These are phyloP conservation scores for Neostapfia colusana DNA, from an alignment of 176 grass and related monocot species.

Conservation along the genomic window DNA sequence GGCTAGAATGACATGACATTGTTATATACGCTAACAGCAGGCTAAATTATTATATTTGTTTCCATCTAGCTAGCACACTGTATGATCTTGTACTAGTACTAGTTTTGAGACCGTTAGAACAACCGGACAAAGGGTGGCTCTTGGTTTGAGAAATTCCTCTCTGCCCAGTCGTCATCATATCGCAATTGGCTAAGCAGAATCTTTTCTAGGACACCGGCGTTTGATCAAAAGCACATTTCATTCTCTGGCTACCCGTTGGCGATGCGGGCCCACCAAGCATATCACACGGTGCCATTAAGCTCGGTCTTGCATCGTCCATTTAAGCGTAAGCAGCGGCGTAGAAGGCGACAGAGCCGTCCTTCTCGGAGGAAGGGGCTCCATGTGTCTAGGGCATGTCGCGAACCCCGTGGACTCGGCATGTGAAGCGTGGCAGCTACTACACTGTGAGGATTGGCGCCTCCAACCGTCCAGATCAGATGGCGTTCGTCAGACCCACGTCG, in stretches of 20 bases:
- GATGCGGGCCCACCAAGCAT: neutral
- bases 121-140: constrained; percentile 32
- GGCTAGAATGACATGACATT: too few relatives aligned
- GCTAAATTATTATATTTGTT: too few relatives aligned
- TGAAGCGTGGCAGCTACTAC: constrained; percentile 23
- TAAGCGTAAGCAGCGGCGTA: constrained; percentile 13
- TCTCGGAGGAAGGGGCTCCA: constrained; percentile 15
- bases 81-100: neutral
- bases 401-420: constrained; percentile 23
- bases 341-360: constrained; percentile 33
- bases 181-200: constrained; percentile 33
- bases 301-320: neutral
- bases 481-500: too few relatives aligned
- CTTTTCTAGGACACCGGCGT: neutral
- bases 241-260: neutral
- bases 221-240: constrained; percentile 12
- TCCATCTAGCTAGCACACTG: neutral
- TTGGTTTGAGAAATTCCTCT: constrained; percentile 36
- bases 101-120: constrained; percentile 26
- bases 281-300: neutral
- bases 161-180: constrained; percentile 12
- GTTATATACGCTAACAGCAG: too few relatives aligned
- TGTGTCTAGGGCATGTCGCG: constrained; percentile 31
- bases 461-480: too few relatives aligned
- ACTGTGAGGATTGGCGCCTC: neutral